These are phyloP conservation scores for Eucalyptus regnans DNA, from an alignment of 345 rosid genomes.

Conservation along the genomic window DNA sequence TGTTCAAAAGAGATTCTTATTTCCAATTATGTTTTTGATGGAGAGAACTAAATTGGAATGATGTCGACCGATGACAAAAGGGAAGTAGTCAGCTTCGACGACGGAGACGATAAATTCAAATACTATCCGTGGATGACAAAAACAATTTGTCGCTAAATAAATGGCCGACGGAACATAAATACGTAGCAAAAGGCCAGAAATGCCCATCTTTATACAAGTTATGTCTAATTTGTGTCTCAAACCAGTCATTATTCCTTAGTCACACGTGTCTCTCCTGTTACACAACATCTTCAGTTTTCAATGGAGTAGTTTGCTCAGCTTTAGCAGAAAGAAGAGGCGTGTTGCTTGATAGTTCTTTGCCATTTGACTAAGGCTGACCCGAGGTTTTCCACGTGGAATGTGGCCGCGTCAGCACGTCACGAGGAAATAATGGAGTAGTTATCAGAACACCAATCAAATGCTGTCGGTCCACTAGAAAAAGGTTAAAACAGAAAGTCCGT, in stretches of 20 bases:
- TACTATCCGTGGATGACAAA: background rate
- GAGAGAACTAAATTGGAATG: too few species aligned
- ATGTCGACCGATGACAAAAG: background rate
- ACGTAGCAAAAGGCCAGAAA: background rate
- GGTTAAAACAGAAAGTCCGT: too few species aligned
- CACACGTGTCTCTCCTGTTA: fast-evolving
- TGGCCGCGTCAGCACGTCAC: too few species aligned
- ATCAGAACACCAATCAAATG: too few species aligned
- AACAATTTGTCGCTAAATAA: background rate
- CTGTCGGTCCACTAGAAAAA: too few species aligned
- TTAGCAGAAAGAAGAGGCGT: background rate
- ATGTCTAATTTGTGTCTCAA: background rate
- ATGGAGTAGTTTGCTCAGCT: fast-evolving
- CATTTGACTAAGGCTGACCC: too few species aligned
- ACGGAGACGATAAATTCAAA: background rate
- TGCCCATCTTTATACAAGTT: background rate
- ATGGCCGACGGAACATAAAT: background rate
- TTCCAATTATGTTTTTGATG: too few species aligned
- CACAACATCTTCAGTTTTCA: too few species aligned
- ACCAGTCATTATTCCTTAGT: background rate
- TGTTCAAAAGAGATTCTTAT: too few species aligned
- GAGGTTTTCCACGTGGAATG: too few species aligned
- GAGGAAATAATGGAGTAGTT: too few species aligned
- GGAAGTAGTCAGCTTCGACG: background rate
- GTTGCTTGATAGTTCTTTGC: background rate